Conservation (phyloP, 371 early-diverging fungal species). For the Circinella umbellata region DNA sequence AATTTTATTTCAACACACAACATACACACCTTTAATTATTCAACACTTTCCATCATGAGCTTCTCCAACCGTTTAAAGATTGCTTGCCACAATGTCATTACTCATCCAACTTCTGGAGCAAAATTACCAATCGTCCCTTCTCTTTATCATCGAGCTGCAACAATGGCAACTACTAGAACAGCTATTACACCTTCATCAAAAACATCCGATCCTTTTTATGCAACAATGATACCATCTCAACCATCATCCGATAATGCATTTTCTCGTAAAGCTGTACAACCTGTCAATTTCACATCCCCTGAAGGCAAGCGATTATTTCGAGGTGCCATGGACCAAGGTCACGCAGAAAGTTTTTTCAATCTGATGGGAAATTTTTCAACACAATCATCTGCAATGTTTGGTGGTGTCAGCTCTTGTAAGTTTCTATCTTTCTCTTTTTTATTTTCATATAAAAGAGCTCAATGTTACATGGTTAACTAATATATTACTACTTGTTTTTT, state of each 20-base stretch:
- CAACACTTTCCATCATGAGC: conserved; percentile 2
- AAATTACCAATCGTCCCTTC: background rate
- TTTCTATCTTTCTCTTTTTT: background rate
- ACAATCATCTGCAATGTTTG: conserved; percentile 77
- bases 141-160: conserved; percentile 7
- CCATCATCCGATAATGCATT: background rate
- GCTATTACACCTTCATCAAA: background rate
- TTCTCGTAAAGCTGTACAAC: conserved; percentile 7
- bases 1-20: background rate
- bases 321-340: conserved; percentile 73
- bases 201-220: background rate
- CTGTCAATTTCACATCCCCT: conserved; percentile 70
- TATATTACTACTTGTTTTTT: background rate
- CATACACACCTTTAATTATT: background rate
- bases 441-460: conserved; percentile 56
- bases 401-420: conserved; percentile 63
- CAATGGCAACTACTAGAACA: conserved; percentile 8
- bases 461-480: too few relatives aligned
- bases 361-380: conserved; percentile 87
- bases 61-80: background rate
- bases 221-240: background rate
- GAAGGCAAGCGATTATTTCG: conserved; percentile 82
- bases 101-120: background rate
- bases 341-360: conserved; percentile 85
- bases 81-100: conserved; percentile 3